Base-by-base conservation (phyloP, 2,329 filamentous ascomycete genomes). In the Pseudocercospora macadamiae region DNA sequence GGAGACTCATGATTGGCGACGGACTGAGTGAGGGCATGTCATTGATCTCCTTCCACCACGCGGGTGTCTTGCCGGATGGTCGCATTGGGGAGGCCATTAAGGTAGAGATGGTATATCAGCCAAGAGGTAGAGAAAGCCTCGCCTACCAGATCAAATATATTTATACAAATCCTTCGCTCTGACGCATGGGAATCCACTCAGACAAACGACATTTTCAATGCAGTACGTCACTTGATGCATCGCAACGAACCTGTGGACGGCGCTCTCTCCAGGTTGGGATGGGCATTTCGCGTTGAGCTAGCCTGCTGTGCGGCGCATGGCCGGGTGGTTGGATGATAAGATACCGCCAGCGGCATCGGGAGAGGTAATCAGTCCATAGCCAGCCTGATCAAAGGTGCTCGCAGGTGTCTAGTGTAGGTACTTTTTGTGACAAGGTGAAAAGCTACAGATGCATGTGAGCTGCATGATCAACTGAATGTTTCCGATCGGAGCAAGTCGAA, bases 1-100 rank as follows among this genome's bases (percentile, higher is more conserved):
- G 61, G 7, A 67, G 51, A 10, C 32, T 57, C 19, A 63, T 32
- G 26, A 67, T 47, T 12, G 47, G 51, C 28, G 57, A 49, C 42
- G 21, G 42, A 21, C 21, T 26, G n/a, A 21, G 42, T 14, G 42
- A 45, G 14, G 42, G 42, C 19, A 45, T 6, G 23, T 25, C 25
- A 14, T 45, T 25, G 25, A 26, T 51, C 28, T 54, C 19, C 32
- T 34, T 51, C 45, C 54, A 48, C 47, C 54, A 56, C 36, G 45
- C 36, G 49, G 54, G 25, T 14, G 44, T 49, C 32, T 56, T 36
- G 12, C 42, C 30, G 26, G 28, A 56, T 23, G n/a, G 32, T 37
- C 7, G 18, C 21, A 36, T 52, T 8, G 36, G 19, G 19, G 26
- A 30, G 19, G 47, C 37, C 42, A 37, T 32, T 32, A 37, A 42